Conservation (phyloP, 1,284 basidiomycete genomes). For the Trametes polyzona region DNA sequence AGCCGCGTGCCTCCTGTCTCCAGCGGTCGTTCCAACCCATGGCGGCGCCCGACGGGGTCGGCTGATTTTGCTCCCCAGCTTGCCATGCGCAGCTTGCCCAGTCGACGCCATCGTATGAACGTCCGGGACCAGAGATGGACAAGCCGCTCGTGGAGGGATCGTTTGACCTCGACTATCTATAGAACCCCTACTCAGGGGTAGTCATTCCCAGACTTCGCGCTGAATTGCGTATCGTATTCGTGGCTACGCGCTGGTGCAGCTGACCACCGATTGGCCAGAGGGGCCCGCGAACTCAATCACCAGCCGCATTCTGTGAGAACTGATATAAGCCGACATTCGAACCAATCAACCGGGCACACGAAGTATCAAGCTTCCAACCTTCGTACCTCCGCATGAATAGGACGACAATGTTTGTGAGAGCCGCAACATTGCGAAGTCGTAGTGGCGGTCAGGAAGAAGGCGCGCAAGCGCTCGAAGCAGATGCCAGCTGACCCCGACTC, state of each 20-base stretch:
- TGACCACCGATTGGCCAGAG: slow-evolving; percentile 17
- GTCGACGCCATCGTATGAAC: neutral
- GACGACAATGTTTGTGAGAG: slow-evolving; percentile 1
- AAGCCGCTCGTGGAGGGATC: neutral
- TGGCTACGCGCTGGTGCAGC: slow-evolving; percentile 11
- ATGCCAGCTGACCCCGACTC: slow-evolving; percentile 1
- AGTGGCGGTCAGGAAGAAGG: neutral
- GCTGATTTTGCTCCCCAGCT: neutral
- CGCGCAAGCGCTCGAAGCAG: neutral
- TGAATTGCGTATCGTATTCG: slow-evolving; percentile 7
- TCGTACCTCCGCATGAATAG: neutral
- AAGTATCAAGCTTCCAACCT: neutral
- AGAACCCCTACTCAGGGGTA: slow-evolving; percentile 9
- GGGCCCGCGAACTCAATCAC: slow-evolving; percentile 14
- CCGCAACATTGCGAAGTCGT: neutral
- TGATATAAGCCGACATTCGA: neutral
- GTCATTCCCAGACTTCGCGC: slow-evolving; percentile 1
- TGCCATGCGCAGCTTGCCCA: slow-evolving; percentile 1
- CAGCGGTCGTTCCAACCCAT: neutral
- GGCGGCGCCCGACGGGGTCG: neutral
- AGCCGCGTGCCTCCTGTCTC: neutral
- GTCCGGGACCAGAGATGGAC: neutral
- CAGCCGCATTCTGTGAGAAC: slow-evolving; percentile 8
- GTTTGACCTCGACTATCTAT: slow-evolving; percentile 13
- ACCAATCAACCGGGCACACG: neutral